Evolutionary conservation across 345 rosid genomes (phyloP).

Genomic region (Eucalyptus caleyi): DNA sequence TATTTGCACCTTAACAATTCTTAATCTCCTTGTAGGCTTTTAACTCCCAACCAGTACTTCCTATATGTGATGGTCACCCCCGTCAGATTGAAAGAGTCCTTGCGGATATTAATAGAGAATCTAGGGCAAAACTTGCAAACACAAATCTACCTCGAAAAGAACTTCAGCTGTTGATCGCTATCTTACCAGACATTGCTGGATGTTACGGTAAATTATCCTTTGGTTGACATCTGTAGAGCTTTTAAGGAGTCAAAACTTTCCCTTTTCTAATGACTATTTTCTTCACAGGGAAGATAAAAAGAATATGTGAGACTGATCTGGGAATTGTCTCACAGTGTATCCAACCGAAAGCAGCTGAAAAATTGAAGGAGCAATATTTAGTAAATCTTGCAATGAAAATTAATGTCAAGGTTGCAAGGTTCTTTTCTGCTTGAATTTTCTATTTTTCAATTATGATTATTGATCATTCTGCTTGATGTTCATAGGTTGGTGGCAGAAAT

Average conservation of each 20-base stretch:
- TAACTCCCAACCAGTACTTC: constrained; percentile 19
- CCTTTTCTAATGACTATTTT: neutral
- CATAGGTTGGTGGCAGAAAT: constrained; percentile 69
- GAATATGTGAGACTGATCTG: constrained; percentile 57
- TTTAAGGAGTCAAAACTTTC: neutral
- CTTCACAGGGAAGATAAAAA: constrained; percentile 40
- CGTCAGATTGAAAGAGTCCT: constrained; percentile 36
- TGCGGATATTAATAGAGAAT: constrained; percentile 4
- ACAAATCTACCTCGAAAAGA: neutral
- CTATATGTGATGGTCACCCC: constrained; percentile 6
- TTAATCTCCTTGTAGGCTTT: constrained; percentile 16
- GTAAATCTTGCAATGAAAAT: constrained; percentile 63
- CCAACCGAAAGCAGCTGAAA: constrained; percentile 30
- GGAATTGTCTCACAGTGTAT: constrained; percentile 78
- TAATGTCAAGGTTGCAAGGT: constrained; percentile 59
- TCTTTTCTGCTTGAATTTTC: neutral
- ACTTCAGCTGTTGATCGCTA: constrained; percentile 47
- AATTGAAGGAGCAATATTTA: constrained; percentile 31
- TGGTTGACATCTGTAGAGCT: neutral
- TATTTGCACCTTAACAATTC: neutral
- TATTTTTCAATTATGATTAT: neutral
- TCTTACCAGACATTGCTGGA: constrained; percentile 54
- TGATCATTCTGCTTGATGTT: neutral
- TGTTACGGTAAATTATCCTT: constrained; percentile 34
- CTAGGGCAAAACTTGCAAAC: neutral